These are phyloP conservation scores for Apiospora aurea DNA, from an alignment of 2,329 filamentous ascomycete genomes.

Conservation along the genomic window DNA sequence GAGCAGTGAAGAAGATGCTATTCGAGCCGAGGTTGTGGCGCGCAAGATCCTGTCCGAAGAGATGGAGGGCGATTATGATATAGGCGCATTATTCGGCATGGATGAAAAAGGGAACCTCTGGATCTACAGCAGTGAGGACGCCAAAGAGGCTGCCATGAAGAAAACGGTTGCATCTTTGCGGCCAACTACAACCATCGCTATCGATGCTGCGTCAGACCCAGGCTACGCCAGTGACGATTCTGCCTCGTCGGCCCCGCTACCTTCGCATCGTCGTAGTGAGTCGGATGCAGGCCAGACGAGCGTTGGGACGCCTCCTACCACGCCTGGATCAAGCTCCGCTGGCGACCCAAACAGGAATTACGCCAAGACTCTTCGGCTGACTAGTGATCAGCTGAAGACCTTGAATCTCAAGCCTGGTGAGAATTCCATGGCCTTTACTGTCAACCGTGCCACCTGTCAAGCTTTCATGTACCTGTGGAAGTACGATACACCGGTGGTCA, in stretches of 20 bases:
- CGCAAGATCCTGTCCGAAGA: slow-evolving; percentile 92
- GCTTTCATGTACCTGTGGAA: slow-evolving; percentile 96
- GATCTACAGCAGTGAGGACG: slow-evolving; percentile 98
- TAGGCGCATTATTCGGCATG: slow-evolving; percentile 91
- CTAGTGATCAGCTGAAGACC: slow-evolving; percentile 91
- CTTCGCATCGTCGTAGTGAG: slow-evolving; percentile 68
- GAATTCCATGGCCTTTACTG: slow-evolving; percentile 94
- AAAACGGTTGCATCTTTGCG: slow-evolving; percentile 60
- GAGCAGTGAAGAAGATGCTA: slow-evolving; percentile 88
- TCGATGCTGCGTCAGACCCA: slow-evolving; percentile 89
- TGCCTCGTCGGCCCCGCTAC: slow-evolving; percentile 55
- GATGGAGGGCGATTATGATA: slow-evolving; percentile 93
- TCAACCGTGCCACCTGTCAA: slow-evolving; percentile 90
- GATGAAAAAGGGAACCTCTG: slow-evolving; percentile 97
- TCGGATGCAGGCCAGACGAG: slow-evolving; percentile 66
- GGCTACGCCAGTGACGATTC: slow-evolving; percentile 93
- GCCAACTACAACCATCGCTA: slow-evolving; percentile 58
- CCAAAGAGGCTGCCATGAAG: slow-evolving; percentile 86
- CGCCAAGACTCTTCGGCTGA: slow-evolving; percentile 93
- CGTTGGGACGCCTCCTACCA: slow-evolving; percentile 72
- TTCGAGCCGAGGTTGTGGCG: slow-evolving; percentile 91
- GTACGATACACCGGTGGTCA: slow-evolving; percentile 90
- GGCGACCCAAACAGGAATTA: slow-evolving; percentile 85
- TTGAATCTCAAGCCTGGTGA: slow-evolving; percentile 83
- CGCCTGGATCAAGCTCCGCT: slow-evolving; percentile 65